A percentile compares a stretch with the other conserved stretches of the same genome.
These are phyloP conservation scores for Lyophyllum decastes DNA, from an alignment of 768 basidiomycete species.

Conservation along the genomic window DNA sequence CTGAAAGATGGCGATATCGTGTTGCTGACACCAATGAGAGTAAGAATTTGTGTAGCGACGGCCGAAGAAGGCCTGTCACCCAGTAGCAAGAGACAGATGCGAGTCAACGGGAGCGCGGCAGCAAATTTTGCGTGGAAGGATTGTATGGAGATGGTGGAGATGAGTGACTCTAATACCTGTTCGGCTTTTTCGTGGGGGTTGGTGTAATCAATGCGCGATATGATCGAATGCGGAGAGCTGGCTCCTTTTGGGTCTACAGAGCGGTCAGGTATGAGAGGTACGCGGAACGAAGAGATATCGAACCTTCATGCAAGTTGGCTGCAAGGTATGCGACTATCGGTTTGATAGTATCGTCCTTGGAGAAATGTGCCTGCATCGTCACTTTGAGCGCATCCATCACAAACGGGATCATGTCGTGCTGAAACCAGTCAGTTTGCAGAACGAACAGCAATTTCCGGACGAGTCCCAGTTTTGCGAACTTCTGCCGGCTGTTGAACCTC, in stretches of 20 bases:
- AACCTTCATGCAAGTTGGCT: slow-evolving; percentile 72
- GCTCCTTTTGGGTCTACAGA: slow-evolving; percentile 23
- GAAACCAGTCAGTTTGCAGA: slow-evolving; percentile 79
- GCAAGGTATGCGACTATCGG: slow-evolving; percentile 86
- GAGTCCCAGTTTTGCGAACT: slow-evolving; percentile 69
- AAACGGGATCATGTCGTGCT: slow-evolving; percentile 46
- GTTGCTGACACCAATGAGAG: slow-evolving; percentile 58
- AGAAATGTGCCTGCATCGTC: slow-evolving; percentile 66
- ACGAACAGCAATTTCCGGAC: slow-evolving; percentile 80
- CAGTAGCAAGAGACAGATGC: slow-evolving; percentile 78
- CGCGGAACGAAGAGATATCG: no score
- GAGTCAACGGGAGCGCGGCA: slow-evolving; percentile 71
- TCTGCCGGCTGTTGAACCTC: slow-evolving; percentile 76
- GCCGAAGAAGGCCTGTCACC: slow-evolving; percentile 69
- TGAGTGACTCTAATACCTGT: slow-evolving; percentile 64
- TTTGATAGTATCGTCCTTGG: slow-evolving; percentile 76
- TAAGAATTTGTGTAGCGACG: slow-evolving; percentile 60
- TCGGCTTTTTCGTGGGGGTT: slow-evolving; percentile 62
- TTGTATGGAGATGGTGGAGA: slow-evolving; percentile 59
- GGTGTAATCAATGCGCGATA: slow-evolving; percentile 54
- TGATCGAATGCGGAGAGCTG: slow-evolving; percentile 56
- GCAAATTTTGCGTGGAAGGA: slow-evolving; percentile 70
- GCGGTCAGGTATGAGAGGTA: no score
- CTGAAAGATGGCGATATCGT: slow-evolving; percentile 61
- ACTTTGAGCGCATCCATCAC: slow-evolving; percentile 63